Base-by-base conservation (phyloP, 345 rosid species). In the Atalantia buxifolia region DNA sequence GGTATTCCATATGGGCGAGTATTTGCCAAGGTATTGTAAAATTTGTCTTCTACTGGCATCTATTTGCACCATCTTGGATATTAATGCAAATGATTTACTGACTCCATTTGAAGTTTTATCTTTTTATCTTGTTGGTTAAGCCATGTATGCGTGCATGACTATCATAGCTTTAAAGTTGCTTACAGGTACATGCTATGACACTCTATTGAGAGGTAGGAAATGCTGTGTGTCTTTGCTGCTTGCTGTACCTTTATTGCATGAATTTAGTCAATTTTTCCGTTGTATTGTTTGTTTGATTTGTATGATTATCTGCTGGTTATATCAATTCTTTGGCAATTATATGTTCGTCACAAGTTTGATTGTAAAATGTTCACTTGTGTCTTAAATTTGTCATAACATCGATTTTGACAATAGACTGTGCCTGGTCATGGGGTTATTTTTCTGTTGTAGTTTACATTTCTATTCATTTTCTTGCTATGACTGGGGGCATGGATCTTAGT, bases 151-250 rank as follows among this genome's bases (percentile, higher is more conserved):
- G 36, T 65, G 79, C 33, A 30, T 69, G 83, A 79, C 83, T 71
- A 78, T 81, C 82, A 60, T 87, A 83, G 88, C 85, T 74, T 81
- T 66, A 64, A 86, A 84, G 85, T 81, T 83, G 86, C 84, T 84
- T 84, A 85, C 83, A 85, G 87, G 85, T 87, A 79, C 87, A 71
- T 85, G 86, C 82, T 74, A 76, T 87, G 85, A 82, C 84, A 74
- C 87, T 77, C 77, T 82, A 66, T 83, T 84, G 88, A 83, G 87
- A 83, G 86, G 86, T 86, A 85, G 88, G 83, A 83, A 78, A 77
- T 86, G 88, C 87, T 84, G 77, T 84, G 89, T 82, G 76, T 81
- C 87, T 81, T 84, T 83, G 83, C 87, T 83, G 86, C 87, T 86
- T 80, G 85, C 84, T 80, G 83, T 83, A 75, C 83, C 87, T 83